Evolutionary conservation across 441 rosid genomes (phyloP).

Genomic region (Cnidoscolus chayamansa): DNA sequence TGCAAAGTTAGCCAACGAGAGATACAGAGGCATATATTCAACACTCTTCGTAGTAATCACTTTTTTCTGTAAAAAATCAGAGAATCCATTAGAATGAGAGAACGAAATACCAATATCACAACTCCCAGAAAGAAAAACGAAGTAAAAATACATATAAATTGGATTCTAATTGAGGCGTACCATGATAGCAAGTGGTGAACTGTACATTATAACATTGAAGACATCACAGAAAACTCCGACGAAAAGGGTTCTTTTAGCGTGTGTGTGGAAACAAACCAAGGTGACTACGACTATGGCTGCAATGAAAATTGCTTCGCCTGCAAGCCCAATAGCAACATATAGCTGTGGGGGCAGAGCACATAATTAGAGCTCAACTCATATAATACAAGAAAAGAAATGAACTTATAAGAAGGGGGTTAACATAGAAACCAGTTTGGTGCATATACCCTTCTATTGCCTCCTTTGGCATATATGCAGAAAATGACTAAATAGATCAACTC

Average conservation of each 20-base stretch:
- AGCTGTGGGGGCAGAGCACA: slow-evolving; percentile 26
- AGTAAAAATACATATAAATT: no score
- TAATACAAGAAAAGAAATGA: no score
- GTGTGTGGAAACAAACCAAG: slow-evolving; percentile 24
- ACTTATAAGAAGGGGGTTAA: no score
- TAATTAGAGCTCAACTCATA: no score
- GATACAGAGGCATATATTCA: slow-evolving; percentile 72
- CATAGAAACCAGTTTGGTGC: no score
- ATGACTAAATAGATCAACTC: slow-evolving; percentile 44
- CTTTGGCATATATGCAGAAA: slow-evolving; percentile 34
- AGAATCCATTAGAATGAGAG: not conserved
- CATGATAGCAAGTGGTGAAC: slow-evolving; percentile 49
- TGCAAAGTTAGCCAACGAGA: slow-evolving; percentile 45
- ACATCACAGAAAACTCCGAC: slow-evolving; percentile 59
- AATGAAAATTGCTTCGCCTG: slow-evolving; percentile 29
- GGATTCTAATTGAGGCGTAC: slow-evolving; percentile 29
- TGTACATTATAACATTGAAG: slow-evolving; percentile 79
- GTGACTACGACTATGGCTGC: slow-evolving; percentile 19
- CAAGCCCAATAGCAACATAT: slow-evolving; percentile 22
- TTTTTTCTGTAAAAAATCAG: slow-evolving; percentile 35
- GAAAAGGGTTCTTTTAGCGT: slow-evolving; percentile 24
- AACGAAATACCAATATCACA: not conserved
- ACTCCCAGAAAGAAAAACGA: not conserved
- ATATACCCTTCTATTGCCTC: slow-evolving; percentile 37
- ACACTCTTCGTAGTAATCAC: slow-evolving; percentile 68